phyloP scores from a whole-genome alignment of 208 protist genomes.

The Acanthamoeba comandoni region DNA sequence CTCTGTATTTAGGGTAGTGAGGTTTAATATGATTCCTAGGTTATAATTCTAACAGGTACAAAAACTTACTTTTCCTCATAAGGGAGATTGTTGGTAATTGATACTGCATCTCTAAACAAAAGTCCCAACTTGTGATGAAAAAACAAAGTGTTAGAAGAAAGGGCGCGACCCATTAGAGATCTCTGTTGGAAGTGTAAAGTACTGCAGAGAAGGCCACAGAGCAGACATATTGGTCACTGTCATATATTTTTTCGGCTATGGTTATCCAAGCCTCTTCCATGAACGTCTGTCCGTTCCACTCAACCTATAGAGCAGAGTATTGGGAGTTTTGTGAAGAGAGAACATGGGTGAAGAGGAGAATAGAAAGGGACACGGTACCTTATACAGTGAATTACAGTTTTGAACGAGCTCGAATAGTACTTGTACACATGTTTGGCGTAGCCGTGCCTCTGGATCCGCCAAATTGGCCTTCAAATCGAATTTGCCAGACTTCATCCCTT shows the following conservation, averaged over 20 bases:
- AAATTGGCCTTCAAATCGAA: constrained; percentile 13
- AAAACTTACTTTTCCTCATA: constrained; percentile 16
- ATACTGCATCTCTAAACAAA: constrained; percentile 27
- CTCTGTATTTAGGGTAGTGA: no score
- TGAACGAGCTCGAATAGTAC: constrained; percentile 31
- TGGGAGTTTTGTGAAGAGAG: no score
- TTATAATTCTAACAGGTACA: neutral
- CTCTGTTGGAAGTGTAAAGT: neutral
- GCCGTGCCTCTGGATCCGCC: constrained; percentile 6
- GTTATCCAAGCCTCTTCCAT: constrained; percentile 30
- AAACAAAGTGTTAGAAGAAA: no score
- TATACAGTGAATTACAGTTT: constrained; percentile 5
- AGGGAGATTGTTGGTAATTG: constrained; percentile 15
- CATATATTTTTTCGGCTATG: constrained; percentile 31
- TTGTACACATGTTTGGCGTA: constrained; percentile 6
- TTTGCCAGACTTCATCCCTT: constrained; percentile 9
- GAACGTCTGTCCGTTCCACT: no score
- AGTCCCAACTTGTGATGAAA: constrained; percentile 14
- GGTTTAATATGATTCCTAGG: no score
- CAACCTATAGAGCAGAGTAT: no score
- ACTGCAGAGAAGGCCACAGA: constrained; percentile 55
- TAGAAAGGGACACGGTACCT: no score
- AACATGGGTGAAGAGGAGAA: no score
- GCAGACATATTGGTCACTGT: constrained; percentile 41
- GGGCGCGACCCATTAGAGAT: no score